A percentile compares a stretch with the other conserved stretches of the same genome.
These are phyloP conservation scores for Obelidium mucronatum DNA, from an alignment of 192 early-diverging fungal genomes.

Conservation along the genomic window DNA sequence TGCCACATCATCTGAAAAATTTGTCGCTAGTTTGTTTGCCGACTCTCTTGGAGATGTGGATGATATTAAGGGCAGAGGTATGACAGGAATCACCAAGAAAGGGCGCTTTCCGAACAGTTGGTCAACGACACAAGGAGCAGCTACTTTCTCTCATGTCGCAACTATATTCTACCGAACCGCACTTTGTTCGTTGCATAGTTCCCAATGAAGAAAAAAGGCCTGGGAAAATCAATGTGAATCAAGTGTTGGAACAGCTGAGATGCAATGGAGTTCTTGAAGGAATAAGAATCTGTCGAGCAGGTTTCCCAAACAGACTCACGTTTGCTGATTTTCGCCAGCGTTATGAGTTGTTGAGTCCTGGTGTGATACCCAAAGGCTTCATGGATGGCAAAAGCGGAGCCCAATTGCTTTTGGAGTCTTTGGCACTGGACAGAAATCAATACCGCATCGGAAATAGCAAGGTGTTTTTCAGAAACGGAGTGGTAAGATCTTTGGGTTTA, in stretches of 20 bases:
- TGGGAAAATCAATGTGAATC: conserved; percentile 79
- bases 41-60: conserved; percentile 78
- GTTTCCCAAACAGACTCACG: conserved; percentile 91
- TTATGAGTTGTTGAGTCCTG: conserved; percentile 89
- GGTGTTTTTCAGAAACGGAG: conserved; percentile 96
- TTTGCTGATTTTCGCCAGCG: conserved; percentile 95
- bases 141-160: conserved; percentile 88
- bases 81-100: conserved; percentile 67
- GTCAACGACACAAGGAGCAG: conserved; percentile 94
- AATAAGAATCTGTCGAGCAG: conserved; percentile 94
- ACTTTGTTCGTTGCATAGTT: conserved; percentile 98
- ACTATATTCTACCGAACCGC: conserved; percentile 89
- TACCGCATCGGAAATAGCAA: conserved; percentile 93
- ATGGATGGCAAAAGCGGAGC: conserved; percentile 91
- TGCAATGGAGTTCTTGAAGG: conserved; percentile 99
- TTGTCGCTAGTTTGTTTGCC: conserved; percentile 80
- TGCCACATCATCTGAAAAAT: conserved; percentile 81
- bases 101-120: conserved; percentile 94
- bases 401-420: conserved; percentile 75
- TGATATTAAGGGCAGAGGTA: conserved; percentile 36
- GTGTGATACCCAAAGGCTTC: conserved; percentile 81
- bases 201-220: conserved; percentile 93
- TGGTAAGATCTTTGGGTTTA: conserved; percentile 56
- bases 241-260: conserved; percentile 91
- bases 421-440: conserved; percentile 80